Evolutionary conservation across 495 filamentous ascomycete species (phyloP).

Genomic region (Xylaria acuta): DNA sequence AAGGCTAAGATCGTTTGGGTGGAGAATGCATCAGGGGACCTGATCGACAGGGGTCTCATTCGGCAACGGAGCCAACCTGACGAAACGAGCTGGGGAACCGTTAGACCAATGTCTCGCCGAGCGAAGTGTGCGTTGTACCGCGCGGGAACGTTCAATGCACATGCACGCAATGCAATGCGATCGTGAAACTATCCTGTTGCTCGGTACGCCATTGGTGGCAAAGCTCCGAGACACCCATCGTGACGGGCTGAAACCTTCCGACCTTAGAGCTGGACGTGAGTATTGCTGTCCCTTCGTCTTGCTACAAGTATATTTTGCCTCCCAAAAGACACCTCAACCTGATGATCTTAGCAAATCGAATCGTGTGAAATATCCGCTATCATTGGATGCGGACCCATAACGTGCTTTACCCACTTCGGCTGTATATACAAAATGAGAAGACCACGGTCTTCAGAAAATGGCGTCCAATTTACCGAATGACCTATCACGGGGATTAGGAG

Average conservation of each 20-base stretch:
- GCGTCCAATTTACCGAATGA: constrained; percentile 33
- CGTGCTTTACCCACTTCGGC: constrained; percentile 16
- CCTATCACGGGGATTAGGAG: constrained; percentile 40
- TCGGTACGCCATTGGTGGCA: constrained; percentile 13
- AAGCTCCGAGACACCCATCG: constrained; percentile 18
- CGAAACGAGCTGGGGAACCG: constrained; percentile 10
- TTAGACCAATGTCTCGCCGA: constrained; percentile 22
- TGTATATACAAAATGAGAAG: constrained; percentile 21
- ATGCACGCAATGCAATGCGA: constrained; percentile 19
- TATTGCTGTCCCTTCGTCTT: not conserved
- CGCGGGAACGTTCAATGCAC: constrained; percentile 19
- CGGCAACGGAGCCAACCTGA: constrained; percentile 15
- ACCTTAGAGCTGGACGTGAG: not conserved
- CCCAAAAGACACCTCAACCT: not conserved
- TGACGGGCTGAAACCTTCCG: not conserved
- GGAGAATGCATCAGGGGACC: constrained; percentile 22
- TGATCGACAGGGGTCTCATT: constrained; percentile 22
- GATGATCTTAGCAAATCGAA: constrained; percentile 18
- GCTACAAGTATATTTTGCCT: not conserved
- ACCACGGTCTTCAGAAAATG: constrained; percentile 36
- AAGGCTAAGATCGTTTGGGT: constrained; percentile 3
- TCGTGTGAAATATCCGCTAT: not conserved
- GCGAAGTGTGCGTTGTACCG: constrained; percentile 5
- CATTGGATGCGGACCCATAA: constrained; percentile 1
- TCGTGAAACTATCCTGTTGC: constrained; percentile 16